Conservation (phyloP, 495 filamentous ascomycete genomes). For the Choiromyces venosus region DNA sequence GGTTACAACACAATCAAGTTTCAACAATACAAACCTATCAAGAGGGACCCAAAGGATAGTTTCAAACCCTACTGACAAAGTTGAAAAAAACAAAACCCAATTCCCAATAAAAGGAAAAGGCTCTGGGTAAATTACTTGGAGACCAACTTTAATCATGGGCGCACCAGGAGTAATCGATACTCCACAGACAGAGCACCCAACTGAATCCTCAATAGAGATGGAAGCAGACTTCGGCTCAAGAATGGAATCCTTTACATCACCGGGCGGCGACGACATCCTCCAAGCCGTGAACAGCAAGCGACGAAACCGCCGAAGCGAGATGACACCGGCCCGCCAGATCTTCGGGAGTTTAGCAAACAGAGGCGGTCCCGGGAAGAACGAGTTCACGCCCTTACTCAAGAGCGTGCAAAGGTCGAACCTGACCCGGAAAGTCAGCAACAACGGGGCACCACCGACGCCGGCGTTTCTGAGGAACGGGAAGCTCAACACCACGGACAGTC, state of each 20-base stretch:
- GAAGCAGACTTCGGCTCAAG: conserved; percentile 34
- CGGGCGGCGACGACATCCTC: conserved; percentile 65
- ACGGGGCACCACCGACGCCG: conserved; percentile 62
- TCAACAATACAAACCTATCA: background rate
- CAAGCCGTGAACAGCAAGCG: conserved; percentile 51
- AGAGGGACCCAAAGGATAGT: background rate
- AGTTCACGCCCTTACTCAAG: conserved; percentile 91
- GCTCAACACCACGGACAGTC: conserved; percentile 59
- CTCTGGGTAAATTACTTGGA: conserved; percentile 12
- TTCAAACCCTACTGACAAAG: background rate
- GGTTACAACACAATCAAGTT: conserved; percentile 8
- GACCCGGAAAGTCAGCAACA: conserved; percentile 56
- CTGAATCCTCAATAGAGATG: conserved; percentile 28
- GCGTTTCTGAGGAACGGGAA: conserved; percentile 58
- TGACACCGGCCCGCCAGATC: conserved; percentile 59
- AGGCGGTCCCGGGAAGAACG: conserved; percentile 57
- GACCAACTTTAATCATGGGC: conserved; percentile 24
- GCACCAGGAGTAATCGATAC: conserved; percentile 28
- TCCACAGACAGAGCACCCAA: conserved; percentile 24
- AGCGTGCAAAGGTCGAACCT: conserved; percentile 78
- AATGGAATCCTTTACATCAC: conserved; percentile 70
- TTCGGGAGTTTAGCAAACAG: conserved; percentile 47
- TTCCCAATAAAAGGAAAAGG: background rate
- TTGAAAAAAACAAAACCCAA: background rate
- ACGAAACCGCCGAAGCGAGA: conserved; percentile 64